Percentiles rank a stretch among this genome's conserved stretches.
Conservation (phyloP, 441 rosid species). For the Caryocar brasiliense region DNA sequence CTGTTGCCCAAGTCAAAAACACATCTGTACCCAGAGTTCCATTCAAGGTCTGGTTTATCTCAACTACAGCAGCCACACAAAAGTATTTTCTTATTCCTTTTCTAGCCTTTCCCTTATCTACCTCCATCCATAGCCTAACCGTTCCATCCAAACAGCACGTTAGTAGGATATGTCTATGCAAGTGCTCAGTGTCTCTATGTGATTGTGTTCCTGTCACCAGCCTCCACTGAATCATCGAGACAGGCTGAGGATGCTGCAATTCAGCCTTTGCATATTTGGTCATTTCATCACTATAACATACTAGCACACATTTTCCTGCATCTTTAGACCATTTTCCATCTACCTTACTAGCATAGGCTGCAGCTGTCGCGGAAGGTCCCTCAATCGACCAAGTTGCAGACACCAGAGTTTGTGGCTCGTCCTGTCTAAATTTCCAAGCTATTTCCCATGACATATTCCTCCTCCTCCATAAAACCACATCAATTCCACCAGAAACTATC, state of each 20-base stretch:
- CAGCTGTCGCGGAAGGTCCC: constrained; percentile 70
- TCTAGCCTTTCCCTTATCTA: constrained; percentile 52
- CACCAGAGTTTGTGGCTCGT: constrained; percentile 62
- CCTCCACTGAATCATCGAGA: constrained; percentile 82
- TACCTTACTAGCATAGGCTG: constrained; percentile 32
- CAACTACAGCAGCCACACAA: constrained; percentile 71
- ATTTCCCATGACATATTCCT: constrained; percentile 75
- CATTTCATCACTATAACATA: constrained; percentile 36
- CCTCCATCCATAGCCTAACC: constrained; percentile 81
- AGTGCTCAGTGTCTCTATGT: constrained; percentile 22
- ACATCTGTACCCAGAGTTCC: constrained; percentile 52
- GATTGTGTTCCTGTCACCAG: constrained; percentile 37
- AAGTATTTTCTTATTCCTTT: constrained; percentile 32
- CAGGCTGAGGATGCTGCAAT: constrained; percentile 66
- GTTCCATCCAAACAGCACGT: constrained; percentile 92
- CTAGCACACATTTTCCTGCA: constrained; percentile 42
- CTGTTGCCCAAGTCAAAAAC: constrained; percentile 60
- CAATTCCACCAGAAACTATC: constrained; percentile 64
- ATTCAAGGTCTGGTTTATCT: constrained; percentile 54
- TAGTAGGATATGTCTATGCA: constrained; percentile 45
- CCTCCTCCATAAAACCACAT: constrained; percentile 75
- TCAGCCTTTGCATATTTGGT: constrained; percentile 35
- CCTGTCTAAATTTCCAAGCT: constrained; percentile 64
- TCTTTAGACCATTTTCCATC: constrained; percentile 26
- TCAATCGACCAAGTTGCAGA: constrained; percentile 77